Base-by-base conservation (phyloP, 257 asterid species). In the Solanum medicagineum region DNA sequence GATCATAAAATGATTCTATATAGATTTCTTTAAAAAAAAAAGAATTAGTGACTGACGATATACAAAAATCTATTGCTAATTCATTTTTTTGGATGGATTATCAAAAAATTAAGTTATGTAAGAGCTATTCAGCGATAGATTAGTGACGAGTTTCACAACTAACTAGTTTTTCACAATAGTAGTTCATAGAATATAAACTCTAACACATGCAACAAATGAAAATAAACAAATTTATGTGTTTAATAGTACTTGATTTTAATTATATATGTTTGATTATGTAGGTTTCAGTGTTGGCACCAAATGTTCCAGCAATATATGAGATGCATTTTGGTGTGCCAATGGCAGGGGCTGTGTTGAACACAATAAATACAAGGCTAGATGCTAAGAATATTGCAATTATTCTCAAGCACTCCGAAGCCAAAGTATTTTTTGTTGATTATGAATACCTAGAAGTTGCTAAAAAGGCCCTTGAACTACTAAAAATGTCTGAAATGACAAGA, bases 271-370 rank as follows among this genome's bases (percentile, higher is more conserved):
- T 36, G 1, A 10, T 8, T 45, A 17, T 42, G 9, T 49, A 95
- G 98, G 98, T 94, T 10, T 95, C 99, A 0, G 99, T 95, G 4
- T 75, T 95, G 95, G 99, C 99, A 1, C 99, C 98, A 1, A 96
- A 96, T 42, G 81, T 94, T 60, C 99, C 98, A 59, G 99, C 99
- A 2, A 57, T 90, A 87, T 96, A 94, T 69, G 99, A 96, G 51
- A 93, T 96, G 99, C 99, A 96, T 87, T 94, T 96, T 71, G 96
- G 97, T 6, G 99, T 96, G 80, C 98, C 99, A 2, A 96, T 96
- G 99, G 96, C 98, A 0, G 99, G 99, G 13, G 99, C 98, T 0
- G 95, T 95, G 2, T 91, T 95, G 29, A 95, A 94, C 88, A 73
- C 99, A 0, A 91, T 96, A 85, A 96, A 96, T 90, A 93, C 95